A percentile compares a stretch with the other conserved stretches of the same genome.
These are phyloP conservation scores for Curvularia sp. DNA, from an alignment of 2,329 filamentous ascomycete species.

Conservation along the genomic window DNA sequence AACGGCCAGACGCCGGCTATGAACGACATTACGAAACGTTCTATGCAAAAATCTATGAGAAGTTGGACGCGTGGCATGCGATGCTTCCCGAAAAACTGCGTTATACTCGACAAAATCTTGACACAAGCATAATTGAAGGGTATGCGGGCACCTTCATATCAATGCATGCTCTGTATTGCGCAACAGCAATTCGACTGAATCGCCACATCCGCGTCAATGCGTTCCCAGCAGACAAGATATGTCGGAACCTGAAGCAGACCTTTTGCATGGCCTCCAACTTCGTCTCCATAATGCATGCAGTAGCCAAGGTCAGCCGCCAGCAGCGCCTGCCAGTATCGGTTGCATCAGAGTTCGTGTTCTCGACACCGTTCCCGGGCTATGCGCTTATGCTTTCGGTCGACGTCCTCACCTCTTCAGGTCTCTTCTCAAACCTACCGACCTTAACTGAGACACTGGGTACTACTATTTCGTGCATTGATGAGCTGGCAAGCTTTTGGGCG, in stretches of 20 bases:
- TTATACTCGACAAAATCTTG: slow-evolving; percentile 65
- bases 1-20: slow-evolving; percentile 55
- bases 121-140: slow-evolving; percentile 60
- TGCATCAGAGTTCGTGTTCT: slow-evolving; percentile 51
- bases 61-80: slow-evolving; percentile 65
- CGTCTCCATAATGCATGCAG: slow-evolving; percentile 43
- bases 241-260: slow-evolving; percentile 42
- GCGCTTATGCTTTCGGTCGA: slow-evolving; percentile 70
- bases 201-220: slow-evolving; percentile 57
- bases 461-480: slow-evolving; percentile 62
- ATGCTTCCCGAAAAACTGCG: slow-evolving; percentile 63
- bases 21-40: slow-evolving; percentile 58
- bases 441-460: slow-evolving; percentile 63
- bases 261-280: slow-evolving; percentile 41
- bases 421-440: slow-evolving; percentile 50
- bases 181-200: slow-evolving; percentile 69
- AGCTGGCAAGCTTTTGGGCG: slow-evolving; percentile 66
- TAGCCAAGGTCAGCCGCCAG: slow-evolving; percentile 37
- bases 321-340: slow-evolving; percentile 36
- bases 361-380: slow-evolving; percentile 66
- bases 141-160: slow-evolving; percentile 67
- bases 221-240: slow-evolving; percentile 37
- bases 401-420: slow-evolving; percentile 67
- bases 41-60: slow-evolving; percentile 59
- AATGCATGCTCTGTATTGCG: slow-evolving; percentile 72